These are phyloP conservation scores for Lactarius quietus DNA, from an alignment of 768 basidiomycete species.

Conservation along the genomic window DNA sequence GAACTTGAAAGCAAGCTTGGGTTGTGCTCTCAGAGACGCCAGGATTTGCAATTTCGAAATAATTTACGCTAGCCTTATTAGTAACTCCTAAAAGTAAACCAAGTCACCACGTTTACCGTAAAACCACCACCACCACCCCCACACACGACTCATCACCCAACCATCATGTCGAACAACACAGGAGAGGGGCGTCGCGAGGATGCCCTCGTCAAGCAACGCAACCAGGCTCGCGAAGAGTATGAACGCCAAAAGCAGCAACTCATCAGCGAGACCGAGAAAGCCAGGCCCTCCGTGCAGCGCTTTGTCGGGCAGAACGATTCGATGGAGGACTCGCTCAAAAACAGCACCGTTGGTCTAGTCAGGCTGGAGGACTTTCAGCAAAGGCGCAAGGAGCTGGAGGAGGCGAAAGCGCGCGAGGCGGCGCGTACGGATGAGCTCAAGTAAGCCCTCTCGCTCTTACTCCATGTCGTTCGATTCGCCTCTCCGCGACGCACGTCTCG, in stretches of 20 bases:
- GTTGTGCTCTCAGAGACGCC: too few species aligned
- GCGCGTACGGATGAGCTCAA: constrained; percentile 80
- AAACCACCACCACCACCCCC: too few species aligned
- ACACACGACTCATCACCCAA: constrained; percentile 1
- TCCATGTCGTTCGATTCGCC: constrained; percentile 27
- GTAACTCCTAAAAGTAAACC: too few species aligned
- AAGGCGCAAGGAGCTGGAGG: constrained; percentile 82
- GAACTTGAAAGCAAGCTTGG: too few species aligned
- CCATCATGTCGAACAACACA: constrained; percentile 69
- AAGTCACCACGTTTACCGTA: too few species aligned
- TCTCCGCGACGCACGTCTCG: constrained; percentile 21
- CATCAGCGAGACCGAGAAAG: constrained; percentile 88
- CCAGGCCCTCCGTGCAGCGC: constrained; percentile 79
- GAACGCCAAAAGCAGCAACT: constrained; percentile 78
- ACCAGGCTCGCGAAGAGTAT: constrained; percentile 73
- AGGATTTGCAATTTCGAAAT: too few species aligned
- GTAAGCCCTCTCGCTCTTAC: constrained; percentile 50
- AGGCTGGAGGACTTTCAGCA: constrained; percentile 91
- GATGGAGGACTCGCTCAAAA: constrained; percentile 89
- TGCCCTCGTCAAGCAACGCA: constrained; percentile 79
- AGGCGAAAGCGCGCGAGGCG: constrained; percentile 86
- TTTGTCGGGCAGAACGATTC: constrained; percentile 95
- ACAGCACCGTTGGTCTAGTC: constrained; percentile 89
- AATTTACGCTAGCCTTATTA: too few species aligned
- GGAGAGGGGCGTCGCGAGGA: constrained; percentile 85